Conservation (phyloP, 2,329 filamentous ascomycete genomes). For the Apiospora aurea region DNA sequence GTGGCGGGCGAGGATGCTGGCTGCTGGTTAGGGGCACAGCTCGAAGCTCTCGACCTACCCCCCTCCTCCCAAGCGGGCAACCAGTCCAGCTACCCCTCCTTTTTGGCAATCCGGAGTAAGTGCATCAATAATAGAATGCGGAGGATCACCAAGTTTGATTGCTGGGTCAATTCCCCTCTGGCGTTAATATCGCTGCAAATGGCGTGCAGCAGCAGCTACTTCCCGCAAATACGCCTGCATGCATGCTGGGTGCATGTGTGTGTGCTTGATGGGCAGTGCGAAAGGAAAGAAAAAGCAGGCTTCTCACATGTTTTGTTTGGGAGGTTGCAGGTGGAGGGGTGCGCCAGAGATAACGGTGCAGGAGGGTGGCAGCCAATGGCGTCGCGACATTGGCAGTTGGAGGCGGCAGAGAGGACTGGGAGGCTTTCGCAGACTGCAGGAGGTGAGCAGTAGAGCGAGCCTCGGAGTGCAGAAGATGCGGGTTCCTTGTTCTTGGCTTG, state of each 20-base stretch:
- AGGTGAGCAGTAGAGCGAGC: neutral
- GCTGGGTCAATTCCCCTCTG: neutral
- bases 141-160: neutral
- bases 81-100: slow-evolving; percentile 5
- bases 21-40: neutral
- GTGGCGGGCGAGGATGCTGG: neutral
- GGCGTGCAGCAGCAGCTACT: slow-evolving; percentile 1
- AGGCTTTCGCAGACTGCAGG: neutral
- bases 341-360: slow-evolving; percentile 16
- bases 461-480: neutral
- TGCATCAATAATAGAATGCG: neutral
- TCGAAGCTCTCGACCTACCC: neutral
- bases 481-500: slow-evolving; percentile 16
- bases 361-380: slow-evolving; percentile 1
- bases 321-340: neutral
- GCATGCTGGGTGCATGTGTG: neutral
- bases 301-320: slow-evolving; percentile 18
- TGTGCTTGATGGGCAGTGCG: neutral
- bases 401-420: neutral
- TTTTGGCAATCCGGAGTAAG: neutral
- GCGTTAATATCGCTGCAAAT: neutral
- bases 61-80: neutral
- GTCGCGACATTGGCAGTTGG: neutral
- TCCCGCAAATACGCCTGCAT: neutral
- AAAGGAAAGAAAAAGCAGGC: slow-evolving; percentile 14